phyloP scores from a whole-genome alignment of 192 early-diverging fungal genomes.

The Rhizoclosmatium globosum region DNA sequence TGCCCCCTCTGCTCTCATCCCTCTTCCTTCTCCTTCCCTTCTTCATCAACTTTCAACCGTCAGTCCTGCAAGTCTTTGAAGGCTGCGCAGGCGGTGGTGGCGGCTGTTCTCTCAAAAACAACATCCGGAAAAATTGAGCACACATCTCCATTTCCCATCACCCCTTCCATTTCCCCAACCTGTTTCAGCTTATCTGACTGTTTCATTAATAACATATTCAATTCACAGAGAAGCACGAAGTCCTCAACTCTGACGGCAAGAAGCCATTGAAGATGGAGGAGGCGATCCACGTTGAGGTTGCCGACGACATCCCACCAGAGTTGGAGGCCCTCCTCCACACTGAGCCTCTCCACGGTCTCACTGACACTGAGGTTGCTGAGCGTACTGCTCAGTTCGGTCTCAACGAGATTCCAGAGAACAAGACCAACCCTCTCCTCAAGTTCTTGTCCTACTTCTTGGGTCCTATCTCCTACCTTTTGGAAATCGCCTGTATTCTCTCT shows the following conservation, averaged over 20 bases:
- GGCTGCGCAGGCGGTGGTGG: not conserved
- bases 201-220: conserved; percentile 8
- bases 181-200: not conserved
- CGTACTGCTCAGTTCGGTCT: conserved; percentile 77
- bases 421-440: conserved; percentile 85
- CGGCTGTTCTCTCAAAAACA: no score
- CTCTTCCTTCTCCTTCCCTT: not conserved
- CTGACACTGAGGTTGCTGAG: conserved; percentile 73
- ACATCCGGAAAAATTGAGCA: not conserved
- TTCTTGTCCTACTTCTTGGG: conserved; percentile 89
- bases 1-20: not conserved
- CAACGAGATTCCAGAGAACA: conserved; percentile 81
- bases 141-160: not conserved
- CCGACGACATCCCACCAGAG: conserved; percentile 46
- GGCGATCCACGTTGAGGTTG: conserved; percentile 49
- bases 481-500: conserved; percentile 87
- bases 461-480: conserved; percentile 90
- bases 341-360: conserved; percentile 77
- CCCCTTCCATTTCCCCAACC: not conserved
- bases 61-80: not conserved
- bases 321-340: conserved; percentile 72
- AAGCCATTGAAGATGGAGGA: conserved; percentile 41
- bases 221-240: not conserved
- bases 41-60: not conserved
- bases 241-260: conserved; percentile 31